Evolutionary conservation across 2,329 filamentous ascomycete species (phyloP).

Genomic region (Capronia epimyces): DNA sequence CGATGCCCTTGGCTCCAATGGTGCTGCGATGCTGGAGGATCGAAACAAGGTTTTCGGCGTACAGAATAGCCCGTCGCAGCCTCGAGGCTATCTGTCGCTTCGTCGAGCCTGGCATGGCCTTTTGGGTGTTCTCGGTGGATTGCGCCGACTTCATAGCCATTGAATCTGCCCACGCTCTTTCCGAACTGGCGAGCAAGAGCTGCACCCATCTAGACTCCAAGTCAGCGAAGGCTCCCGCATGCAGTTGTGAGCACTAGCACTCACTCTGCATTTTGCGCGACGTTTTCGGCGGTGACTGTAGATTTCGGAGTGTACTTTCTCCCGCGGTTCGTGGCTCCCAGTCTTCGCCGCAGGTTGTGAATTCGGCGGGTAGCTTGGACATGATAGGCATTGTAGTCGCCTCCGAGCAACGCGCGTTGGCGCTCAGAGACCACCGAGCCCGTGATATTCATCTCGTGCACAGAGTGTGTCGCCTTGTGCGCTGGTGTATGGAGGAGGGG

Average conservation of each 20-base stretch:
- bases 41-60: conserved; percentile 62
- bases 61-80: conserved; percentile 69
- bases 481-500: background rate
- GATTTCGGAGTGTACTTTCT: conserved; percentile 74
- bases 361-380: conserved; percentile 72
- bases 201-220: conserved; percentile 58
- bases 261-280: conserved; percentile 71
- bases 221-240: conserved; percentile 18
- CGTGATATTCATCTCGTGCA: conserved; percentile 74
- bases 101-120: conserved; percentile 71
- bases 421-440: conserved; percentile 72
- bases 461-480: background rate
- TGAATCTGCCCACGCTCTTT: conserved; percentile 90
- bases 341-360: conserved; percentile 75
- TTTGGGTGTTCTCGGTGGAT: conserved; percentile 64
- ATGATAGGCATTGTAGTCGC: conserved; percentile 83
- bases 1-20: conserved; percentile 62
- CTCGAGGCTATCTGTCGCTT: conserved; percentile 85
- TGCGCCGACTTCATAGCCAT: conserved; percentile 89
- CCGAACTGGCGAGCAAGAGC: conserved; percentile 76
- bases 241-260: background rate
- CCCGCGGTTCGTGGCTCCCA: conserved; percentile 77
- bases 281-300: conserved; percentile 66
- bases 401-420: conserved; percentile 77
- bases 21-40: conserved; percentile 58